phyloP scores from a whole-genome alignment of 2,329 filamentous ascomycete species.

The Apiospora phragmitis region DNA sequence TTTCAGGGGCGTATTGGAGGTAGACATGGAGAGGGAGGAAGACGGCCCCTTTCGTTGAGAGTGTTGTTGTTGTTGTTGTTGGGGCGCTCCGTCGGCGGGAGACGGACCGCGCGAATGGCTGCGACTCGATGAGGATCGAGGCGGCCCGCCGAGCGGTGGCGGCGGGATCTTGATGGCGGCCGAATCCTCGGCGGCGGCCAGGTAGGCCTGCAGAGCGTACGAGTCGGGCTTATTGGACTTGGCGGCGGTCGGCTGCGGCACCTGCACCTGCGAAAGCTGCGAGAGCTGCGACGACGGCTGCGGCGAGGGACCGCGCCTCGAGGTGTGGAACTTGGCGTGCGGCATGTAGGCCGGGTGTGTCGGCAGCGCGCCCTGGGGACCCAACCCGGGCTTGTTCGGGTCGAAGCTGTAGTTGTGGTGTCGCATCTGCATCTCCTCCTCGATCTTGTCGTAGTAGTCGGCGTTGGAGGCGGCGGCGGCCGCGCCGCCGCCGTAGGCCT shows the following conservation, averaged over 20 bases:
- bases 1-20: no score
- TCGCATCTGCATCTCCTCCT: conserved; percentile 27
- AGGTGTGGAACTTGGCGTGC: conserved; percentile 32
- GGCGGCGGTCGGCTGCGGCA: no score
- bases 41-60: no score
- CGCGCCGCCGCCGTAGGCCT: neutral
- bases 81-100: no score
- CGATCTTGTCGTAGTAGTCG: conserved; percentile 42
- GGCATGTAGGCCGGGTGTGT: conserved; percentile 52
- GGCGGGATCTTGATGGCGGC: no score
- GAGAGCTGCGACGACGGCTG: neutral
- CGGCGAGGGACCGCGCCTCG: conserved; percentile 16
- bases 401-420: conserved; percentile 30
- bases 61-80: no score
- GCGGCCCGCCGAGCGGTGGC: no score
- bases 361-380: conserved; percentile 38
- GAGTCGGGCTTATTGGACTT: neutral
- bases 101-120: no score
- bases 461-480: conserved; percentile 26
- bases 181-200: neutral
- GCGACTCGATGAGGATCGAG: no score
- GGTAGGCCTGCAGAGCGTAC: neutral
- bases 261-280: no score
- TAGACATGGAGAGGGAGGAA: no score
- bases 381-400: conserved; percentile 23